phyloP scores from a whole-genome alignment of 2,329 filamentous ascomycete species.

The Apiospora phragmitis region DNA sequence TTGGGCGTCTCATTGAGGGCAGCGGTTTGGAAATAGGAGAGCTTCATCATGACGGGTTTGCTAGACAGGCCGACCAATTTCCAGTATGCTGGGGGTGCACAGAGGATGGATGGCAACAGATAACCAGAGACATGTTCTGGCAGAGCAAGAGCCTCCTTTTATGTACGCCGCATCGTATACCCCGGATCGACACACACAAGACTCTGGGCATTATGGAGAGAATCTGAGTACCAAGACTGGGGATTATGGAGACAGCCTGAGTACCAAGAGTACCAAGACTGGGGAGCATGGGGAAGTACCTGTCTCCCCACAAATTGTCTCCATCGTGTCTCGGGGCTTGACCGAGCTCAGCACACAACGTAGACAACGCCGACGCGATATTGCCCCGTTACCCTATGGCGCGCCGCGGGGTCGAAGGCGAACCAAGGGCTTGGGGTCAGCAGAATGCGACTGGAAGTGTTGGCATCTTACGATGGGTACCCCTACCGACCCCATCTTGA shows the following conservation, averaged over 20 bases:
- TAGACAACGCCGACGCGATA: background rate
- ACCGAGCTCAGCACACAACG: background rate
- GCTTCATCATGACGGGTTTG: background rate
- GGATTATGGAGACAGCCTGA: conserved; percentile 5
- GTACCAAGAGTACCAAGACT: background rate
- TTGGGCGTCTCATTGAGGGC: conserved; percentile 25
- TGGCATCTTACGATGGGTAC: background rate
- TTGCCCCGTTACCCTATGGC: background rate
- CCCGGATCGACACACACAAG: background rate
- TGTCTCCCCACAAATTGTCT: background rate
- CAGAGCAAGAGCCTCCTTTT: background rate
- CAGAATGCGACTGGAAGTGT: background rate
- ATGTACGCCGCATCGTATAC: background rate
- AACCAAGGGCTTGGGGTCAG: background rate
- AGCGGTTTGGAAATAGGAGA: background rate
- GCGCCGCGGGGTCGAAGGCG: background rate
- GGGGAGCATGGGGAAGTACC: background rate
- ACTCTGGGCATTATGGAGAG: conserved; percentile 4
- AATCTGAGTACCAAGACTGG: background rate
- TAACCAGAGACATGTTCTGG: background rate
- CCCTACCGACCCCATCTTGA: background rate
- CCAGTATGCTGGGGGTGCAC: background rate
- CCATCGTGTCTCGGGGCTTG: background rate
- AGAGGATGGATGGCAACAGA: background rate
- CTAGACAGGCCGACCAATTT: background rate